These are phyloP conservation scores for Phytophthora pini DNA, from an alignment of 352 stramenopile species.

Conservation along the genomic window DNA sequence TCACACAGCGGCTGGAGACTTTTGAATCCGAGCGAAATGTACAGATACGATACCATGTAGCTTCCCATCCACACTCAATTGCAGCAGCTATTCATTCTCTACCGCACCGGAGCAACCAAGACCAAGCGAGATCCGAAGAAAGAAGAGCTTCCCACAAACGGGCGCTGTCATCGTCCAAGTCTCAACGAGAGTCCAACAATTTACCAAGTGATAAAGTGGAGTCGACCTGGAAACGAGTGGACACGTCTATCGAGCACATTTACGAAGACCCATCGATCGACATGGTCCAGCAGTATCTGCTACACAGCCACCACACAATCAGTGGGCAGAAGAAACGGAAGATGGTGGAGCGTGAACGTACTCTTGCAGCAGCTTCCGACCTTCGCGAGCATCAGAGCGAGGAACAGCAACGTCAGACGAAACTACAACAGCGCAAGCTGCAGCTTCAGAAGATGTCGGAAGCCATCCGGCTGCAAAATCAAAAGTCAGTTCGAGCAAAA, in stretches of 20 bases:
- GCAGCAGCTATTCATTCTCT: not conserved
- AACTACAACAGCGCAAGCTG: conserved; percentile 48
- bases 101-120: not conserved
- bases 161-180: conserved; percentile 1
- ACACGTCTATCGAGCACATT: conserved; percentile 65
- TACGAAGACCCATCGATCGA: conserved; percentile 65
- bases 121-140: not conserved
- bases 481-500: conserved; percentile 19
- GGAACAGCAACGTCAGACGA: conserved; percentile 29
- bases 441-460: conserved; percentile 56
- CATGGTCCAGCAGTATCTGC: conserved; percentile 49
- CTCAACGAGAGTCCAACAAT: not conserved
- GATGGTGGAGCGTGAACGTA: conserved; percentile 46
- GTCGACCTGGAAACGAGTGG: conserved; percentile 45
- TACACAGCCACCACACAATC: conserved; percentile 35
- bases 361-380: conserved; percentile 48
- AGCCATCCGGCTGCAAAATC: conserved; percentile 65
- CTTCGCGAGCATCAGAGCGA: conserved; percentile 46
- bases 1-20: conserved; percentile 23
- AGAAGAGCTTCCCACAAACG: conserved; percentile 6
- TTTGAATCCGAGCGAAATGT: not conserved
- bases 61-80: conserved; percentile 22
- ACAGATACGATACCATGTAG: conserved; percentile 25
- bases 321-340: conserved; percentile 47
- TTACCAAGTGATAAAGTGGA: conserved; percentile 1